phyloP scores from a whole-genome alignment of 1,284 basidiomycete species.

The Heterobasidion parviporum region DNA sequence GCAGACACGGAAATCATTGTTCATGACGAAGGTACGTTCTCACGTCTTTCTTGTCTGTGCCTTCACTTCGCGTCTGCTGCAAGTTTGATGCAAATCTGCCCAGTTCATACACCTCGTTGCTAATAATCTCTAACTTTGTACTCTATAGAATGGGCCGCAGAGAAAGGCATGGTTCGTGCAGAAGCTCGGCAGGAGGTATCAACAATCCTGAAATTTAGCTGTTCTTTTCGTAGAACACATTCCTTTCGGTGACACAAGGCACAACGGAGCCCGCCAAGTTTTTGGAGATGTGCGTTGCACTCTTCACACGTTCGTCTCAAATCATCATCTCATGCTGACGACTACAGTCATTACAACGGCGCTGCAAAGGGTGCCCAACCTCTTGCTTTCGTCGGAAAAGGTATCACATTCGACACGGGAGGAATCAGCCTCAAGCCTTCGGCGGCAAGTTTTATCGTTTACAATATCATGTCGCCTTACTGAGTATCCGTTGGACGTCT shows the following conservation, averaged over 20 bases:
- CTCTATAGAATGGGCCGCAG: conserved; percentile 54
- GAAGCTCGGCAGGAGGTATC: not conserved
- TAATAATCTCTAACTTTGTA: not conserved
- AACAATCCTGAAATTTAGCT: not conserved
- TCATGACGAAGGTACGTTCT: conserved; percentile 59
- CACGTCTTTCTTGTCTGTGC: not conserved
- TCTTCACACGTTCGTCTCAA: conserved; percentile 1
- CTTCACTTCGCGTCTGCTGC: not conserved
- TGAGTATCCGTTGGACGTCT: not conserved
- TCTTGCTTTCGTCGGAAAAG: conserved; percentile 81
- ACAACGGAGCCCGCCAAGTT: conserved; percentile 81
- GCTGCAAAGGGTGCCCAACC: conserved; percentile 50
- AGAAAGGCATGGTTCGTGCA: conserved; percentile 67
- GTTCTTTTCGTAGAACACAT: conserved; percentile 46
- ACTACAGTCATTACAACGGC: conserved; percentile 71
- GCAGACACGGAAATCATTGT: conserved; percentile 66
- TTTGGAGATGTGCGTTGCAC: conserved; percentile 63
- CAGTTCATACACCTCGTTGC: not conserved
- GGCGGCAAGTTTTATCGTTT: conserved; percentile 39
- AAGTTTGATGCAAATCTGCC: not conserved
- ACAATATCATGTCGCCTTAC: conserved; percentile 1
- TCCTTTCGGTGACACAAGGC: conserved; percentile 84
- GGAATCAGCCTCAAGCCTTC: conserved; percentile 82
- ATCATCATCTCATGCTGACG: not conserved
- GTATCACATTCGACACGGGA: conserved; percentile 85